Conservation (phyloP, 768 basidiomycete species). For the Sporobolomyces phaffii region DNA sequence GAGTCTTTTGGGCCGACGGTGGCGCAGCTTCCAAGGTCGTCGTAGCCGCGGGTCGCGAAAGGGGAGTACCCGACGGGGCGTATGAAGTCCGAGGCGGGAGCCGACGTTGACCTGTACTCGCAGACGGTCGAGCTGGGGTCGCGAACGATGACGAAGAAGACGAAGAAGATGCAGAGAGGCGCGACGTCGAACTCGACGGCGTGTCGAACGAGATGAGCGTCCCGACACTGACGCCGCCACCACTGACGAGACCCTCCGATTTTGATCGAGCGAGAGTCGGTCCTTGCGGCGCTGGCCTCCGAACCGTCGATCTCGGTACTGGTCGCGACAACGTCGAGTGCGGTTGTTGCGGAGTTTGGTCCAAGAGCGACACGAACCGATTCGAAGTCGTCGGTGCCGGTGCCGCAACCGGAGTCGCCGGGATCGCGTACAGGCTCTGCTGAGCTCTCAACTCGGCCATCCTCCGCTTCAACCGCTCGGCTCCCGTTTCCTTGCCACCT, state of each 20-base stretch:
- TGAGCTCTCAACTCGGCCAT: conserved; percentile 13
- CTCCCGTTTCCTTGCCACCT: conserved; percentile 1
- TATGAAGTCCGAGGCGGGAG: not conserved
- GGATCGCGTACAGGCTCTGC: not conserved
- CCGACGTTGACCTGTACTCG: too few relatives aligned
- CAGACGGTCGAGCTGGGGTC: too few relatives aligned
- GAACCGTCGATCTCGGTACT: not conserved
- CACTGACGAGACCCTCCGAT: not conserved
- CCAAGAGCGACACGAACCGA: not conserved
- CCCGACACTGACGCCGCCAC: not conserved
- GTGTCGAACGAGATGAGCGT: conserved; percentile 8
- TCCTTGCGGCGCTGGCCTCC: not conserved
- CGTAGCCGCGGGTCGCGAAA: not conserved
- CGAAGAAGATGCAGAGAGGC: not conserved
- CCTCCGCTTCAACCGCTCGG: conserved; percentile 17
- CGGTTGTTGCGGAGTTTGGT: not conserved
- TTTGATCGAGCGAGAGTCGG: not conserved
- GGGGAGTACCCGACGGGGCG: not conserved
- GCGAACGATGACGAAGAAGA: not conserved
- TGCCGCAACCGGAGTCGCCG: not conserved
- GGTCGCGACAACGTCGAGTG: not conserved
- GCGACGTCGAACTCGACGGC: not conserved
- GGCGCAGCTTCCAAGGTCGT: not conserved
- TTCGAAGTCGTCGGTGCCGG: not conserved
- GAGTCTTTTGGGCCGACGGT: conserved; percentile 1